Evolutionary conservation across 2,329 filamentous ascomycete genomes (phyloP).

Genomic region (Berkeleyomyces basicola): DNA sequence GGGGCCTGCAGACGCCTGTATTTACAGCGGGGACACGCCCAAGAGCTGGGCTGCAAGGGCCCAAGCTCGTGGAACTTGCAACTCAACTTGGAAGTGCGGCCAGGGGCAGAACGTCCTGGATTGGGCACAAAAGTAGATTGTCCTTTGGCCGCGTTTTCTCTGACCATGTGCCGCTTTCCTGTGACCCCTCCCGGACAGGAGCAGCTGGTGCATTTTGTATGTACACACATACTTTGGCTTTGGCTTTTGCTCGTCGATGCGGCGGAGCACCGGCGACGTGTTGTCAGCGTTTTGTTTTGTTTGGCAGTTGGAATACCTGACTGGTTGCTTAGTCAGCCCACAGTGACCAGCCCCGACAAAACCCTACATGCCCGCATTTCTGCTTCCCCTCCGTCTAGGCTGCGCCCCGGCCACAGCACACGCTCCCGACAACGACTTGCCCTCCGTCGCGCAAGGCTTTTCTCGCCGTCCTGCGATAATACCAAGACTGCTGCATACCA

Average conservation of each 20-base stretch:
- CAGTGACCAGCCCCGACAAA: too few relatives aligned
- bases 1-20: neutral
- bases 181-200: neutral
- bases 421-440: too few relatives aligned
- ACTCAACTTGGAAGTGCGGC: neutral
- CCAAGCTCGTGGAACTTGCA: too few relatives aligned
- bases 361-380: neutral
- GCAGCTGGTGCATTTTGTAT: neutral
- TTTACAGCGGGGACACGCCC: neutral
- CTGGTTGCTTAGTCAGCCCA: too few relatives aligned
- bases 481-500: too few relatives aligned
- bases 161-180: slow-evolving; percentile 1
- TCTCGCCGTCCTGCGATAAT: too few relatives aligned
- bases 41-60: neutral
- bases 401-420: too few relatives aligned
- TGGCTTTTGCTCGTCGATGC: too few relatives aligned
- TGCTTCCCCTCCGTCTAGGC: neutral
- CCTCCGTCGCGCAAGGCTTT: too few relatives aligned
- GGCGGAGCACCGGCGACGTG: too few relatives aligned
- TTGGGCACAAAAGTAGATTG: neutral
- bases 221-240: neutral
- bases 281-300: too few relatives aligned
- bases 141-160: neutral
- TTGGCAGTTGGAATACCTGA: too few relatives aligned
- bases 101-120: neutral